Evolutionary conservation across 2,329 filamentous ascomycete species (phyloP).

Genomic region (Penicillium olsonii): DNA sequence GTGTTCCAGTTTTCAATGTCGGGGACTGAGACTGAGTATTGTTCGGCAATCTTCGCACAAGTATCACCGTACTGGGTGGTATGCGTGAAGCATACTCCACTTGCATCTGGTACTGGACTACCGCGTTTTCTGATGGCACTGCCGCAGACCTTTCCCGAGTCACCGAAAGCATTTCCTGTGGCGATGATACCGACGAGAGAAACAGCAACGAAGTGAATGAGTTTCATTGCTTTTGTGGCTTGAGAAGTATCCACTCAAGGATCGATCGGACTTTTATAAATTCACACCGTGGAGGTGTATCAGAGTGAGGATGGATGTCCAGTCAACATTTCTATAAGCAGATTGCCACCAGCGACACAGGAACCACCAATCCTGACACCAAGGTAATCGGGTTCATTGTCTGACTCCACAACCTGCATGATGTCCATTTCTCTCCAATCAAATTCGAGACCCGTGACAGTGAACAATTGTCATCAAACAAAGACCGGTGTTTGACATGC

Average conservation of each 20-base stretch:
- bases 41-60: constrained; percentile 37
- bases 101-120: constrained; percentile 14
- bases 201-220: not conserved
- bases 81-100: constrained; percentile 44
- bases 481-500: not conserved
- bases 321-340: not conserved
- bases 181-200: not conserved
- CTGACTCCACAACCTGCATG: no score
- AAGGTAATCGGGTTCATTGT: constrained; percentile 2
- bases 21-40: constrained; percentile 36
- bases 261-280: not conserved
- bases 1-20: constrained; percentile 46
- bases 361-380: no score
- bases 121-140: not conserved
- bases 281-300: not conserved
- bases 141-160: not conserved
- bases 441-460: not conserved
- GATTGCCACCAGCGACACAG: not conserved
- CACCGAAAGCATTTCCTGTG: not conserved
- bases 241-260: not conserved
- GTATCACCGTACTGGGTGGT: constrained; percentile 35
- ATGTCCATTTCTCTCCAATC: not conserved
- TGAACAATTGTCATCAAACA: not conserved
- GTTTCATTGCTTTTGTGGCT: not conserved
- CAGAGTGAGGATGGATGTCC: not conserved